A percentile compares a stretch with the other conserved stretches of the same genome.
Conservation (phyloP, 2,329 filamentous ascomycete species). For the Xylaria arbuscula region DNA sequence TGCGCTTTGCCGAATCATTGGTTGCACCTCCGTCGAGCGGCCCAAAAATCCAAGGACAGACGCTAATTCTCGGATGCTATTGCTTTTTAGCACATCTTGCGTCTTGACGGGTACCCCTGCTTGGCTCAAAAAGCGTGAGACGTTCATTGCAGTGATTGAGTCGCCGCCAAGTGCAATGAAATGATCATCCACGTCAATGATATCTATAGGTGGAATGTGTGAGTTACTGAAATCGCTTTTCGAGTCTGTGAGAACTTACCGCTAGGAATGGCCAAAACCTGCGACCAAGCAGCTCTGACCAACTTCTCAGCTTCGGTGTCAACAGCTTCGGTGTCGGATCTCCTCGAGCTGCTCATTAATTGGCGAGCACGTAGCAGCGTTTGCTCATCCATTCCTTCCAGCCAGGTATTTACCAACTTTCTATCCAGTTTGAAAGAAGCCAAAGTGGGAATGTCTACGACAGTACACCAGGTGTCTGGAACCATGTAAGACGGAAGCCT, state of each 20-base stretch:
- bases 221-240: not conserved
- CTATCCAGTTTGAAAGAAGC: constrained; percentile 23
- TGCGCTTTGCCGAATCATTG: not conserved
- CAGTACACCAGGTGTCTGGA: constrained; percentile 16
- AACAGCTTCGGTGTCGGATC: not conserved
- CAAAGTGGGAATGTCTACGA: constrained; percentile 20
- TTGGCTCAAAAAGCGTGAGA: constrained; percentile 22
- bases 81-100: constrained; percentile 21
- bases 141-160: constrained; percentile 25
- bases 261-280: constrained; percentile 19
- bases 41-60: not conserved
- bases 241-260: constrained; percentile 10
- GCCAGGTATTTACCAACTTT: constrained; percentile 20
- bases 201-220: constrained; percentile 8
- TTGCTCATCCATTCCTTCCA: constrained; percentile 19
- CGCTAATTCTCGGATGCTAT: constrained; percentile 22
- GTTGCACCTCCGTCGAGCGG: not conserved
- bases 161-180: constrained; percentile 23
- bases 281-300: constrained; percentile 25
- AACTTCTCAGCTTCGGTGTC: constrained; percentile 21
- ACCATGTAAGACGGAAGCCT: constrained; percentile 26
- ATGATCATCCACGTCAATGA: constrained; percentile 25
- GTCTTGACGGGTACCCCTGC: constrained; percentile 18
- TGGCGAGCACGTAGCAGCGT: constrained; percentile 9
- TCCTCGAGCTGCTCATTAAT: constrained; percentile 12